Evolutionary conservation across 1,284 basidiomycete genomes (phyloP).

Genomic region (Bondarzewia mesenterica): DNA sequence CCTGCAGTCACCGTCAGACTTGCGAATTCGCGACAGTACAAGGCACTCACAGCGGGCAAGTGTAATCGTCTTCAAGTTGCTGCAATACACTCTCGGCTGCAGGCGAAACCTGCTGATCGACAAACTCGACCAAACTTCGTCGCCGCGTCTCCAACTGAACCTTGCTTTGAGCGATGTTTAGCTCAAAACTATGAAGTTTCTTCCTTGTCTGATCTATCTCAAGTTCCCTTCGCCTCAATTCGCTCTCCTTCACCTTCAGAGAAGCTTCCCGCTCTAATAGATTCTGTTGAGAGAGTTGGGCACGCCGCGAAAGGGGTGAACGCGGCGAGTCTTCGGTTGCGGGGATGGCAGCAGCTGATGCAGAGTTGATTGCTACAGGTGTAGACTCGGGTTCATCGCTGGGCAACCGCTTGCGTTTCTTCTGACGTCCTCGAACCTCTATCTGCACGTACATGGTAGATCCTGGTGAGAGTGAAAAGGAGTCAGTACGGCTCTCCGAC

Average conservation of each 20-base stretch:
- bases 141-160: not conserved
- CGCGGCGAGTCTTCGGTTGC: not conserved
- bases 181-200: not conserved
- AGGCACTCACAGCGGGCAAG: constrained; percentile 38
- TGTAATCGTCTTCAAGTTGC: constrained; percentile 51
- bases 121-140: not conserved
- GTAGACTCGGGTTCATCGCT: not conserved
- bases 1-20: constrained; percentile 1
- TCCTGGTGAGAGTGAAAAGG: not conserved
- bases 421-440: not conserved
- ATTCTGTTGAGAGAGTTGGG: not conserved
- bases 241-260: not conserved
- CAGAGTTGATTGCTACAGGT: not conserved
- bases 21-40: constrained; percentile 4
- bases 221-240: not conserved
- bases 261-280: not conserved
- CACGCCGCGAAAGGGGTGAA: not conserved
- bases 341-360: not conserved
- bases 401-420: not conserved
- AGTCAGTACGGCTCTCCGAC: not conserved
- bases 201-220: not conserved
- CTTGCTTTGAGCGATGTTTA: not conserved
- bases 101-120: not conserved
- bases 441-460: not conserved
- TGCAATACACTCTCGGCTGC: constrained; percentile 29